phyloP scores from a whole-genome alignment of 78 protist genomes.

The Monosiga brevicollis region DNA sequence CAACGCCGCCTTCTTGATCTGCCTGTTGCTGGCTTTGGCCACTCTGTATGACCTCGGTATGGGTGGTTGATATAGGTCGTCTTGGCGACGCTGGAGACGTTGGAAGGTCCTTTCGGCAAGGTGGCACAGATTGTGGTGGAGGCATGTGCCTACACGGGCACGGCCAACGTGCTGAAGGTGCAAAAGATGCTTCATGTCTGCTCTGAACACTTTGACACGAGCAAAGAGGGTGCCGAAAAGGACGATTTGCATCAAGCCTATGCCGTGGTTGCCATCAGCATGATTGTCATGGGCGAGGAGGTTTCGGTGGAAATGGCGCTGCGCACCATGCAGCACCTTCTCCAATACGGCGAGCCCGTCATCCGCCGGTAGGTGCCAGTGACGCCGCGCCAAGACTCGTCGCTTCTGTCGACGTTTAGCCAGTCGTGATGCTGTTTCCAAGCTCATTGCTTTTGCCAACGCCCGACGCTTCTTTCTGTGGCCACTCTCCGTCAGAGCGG shows the following conservation, averaged over 20 bases:
- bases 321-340: constrained; percentile 81
- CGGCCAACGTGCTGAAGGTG: constrained; percentile 92
- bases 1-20: neutral
- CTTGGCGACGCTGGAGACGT: too few species aligned
- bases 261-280: constrained; percentile 82
- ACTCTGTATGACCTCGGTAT: too few species aligned
- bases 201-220: constrained; percentile 60
- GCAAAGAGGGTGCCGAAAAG: constrained; percentile 8
- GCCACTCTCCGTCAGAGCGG: constrained; percentile 42
- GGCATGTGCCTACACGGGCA: constrained; percentile 92
- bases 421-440: too few species aligned
- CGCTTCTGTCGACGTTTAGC: constrained; percentile 8
- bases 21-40: neutral
- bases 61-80: too few species aligned
- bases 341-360: constrained; percentile 57
- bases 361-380: constrained; percentile 2
- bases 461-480: neutral
- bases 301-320: constrained; percentile 87
- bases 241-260: constrained; percentile 29
- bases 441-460: neutral
- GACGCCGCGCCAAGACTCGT: too few species aligned
- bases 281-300: constrained; percentile 94
- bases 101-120: neutral
- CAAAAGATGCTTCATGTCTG: constrained; percentile 69
- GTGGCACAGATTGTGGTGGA: constrained; percentile 31